phyloP scores from a whole-genome alignment of 106 monocot genomes.

The Dendrobium huoshanense region DNA sequence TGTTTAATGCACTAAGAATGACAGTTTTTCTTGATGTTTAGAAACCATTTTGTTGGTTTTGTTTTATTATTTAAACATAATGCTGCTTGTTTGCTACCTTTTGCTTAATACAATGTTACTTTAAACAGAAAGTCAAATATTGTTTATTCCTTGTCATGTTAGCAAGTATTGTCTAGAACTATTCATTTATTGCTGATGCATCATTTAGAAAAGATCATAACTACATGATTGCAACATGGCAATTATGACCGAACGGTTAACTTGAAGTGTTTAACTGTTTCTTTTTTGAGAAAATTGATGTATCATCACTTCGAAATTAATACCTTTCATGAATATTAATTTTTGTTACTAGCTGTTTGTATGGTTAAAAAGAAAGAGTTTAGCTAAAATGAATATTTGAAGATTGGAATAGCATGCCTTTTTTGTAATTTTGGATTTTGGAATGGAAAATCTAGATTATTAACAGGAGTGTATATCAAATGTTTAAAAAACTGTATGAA shows the following conservation, averaged over 20 bases:
- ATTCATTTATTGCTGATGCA: background rate
- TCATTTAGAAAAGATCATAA: background rate
- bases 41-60: background rate
- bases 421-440: background rate
- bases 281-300: background rate
- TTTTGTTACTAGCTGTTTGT: background rate
- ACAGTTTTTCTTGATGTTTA: background rate
- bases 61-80: background rate
- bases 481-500: background rate
- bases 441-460: background rate
- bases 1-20: background rate
- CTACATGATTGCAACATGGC: background rate
- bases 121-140: background rate
- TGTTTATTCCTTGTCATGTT: background rate
- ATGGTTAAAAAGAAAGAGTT: background rate
- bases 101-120: background rate
- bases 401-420: background rate
- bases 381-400: background rate
- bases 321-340: background rate
- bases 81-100: background rate
- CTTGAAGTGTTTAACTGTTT: background rate
- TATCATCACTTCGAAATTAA: background rate
- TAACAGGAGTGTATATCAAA: background rate
- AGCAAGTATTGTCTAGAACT: background rate
- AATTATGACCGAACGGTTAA: background rate